Percentiles rank a stretch among this genome's conserved stretches.
Conservation (phyloP, 1,284 basidiomycete species). For the Kwoniella shivajii region DNA sequence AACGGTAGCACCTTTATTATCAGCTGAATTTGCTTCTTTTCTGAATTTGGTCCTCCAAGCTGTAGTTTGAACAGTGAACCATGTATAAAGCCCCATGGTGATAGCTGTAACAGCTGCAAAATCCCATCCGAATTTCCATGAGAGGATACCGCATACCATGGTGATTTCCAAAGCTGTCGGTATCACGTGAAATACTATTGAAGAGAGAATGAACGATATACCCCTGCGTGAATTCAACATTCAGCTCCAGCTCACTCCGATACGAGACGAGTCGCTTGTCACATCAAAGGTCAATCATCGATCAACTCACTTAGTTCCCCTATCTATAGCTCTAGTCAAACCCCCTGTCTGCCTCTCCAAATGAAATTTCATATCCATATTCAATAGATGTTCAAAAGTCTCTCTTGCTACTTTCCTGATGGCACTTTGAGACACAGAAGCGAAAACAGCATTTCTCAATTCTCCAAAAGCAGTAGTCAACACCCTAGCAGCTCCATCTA, state of each 20-base stretch:
- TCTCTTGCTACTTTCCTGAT: conserved; percentile 90
- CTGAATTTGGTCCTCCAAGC: conserved; percentile 96
- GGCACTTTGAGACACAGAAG: conserved; percentile 90
- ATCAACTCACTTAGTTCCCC: conserved; percentile 89
- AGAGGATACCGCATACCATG: conserved; percentile 97
- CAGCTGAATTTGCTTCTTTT: conserved; percentile 91
- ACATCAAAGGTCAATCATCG: background rate
- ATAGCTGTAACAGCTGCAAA: conserved; percentile 87
- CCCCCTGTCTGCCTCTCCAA: conserved; percentile 93
- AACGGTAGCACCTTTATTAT: conserved; percentile 91
- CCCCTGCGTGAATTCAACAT: conserved; percentile 62
- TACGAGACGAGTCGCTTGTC: background rate
- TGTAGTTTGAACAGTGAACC: conserved; percentile 96
- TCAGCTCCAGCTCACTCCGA: background rate
- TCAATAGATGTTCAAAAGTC: conserved; percentile 89
- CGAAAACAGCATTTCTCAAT: conserved; percentile 93
- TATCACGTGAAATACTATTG: conserved; percentile 91
- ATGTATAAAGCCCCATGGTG: conserved; percentile 89
- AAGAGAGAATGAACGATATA: conserved; percentile 91
- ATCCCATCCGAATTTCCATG: conserved; percentile 95
- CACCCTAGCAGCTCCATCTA: conserved; percentile 88
- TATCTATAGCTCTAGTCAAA: conserved; percentile 91
- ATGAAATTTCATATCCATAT: conserved; percentile 91
- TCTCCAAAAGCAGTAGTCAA: conserved; percentile 89
- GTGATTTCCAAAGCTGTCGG: conserved; percentile 95